Base-by-base conservation (phyloP, 1,284 basidiomycete species). In the Pisolithus thermaeus region DNA sequence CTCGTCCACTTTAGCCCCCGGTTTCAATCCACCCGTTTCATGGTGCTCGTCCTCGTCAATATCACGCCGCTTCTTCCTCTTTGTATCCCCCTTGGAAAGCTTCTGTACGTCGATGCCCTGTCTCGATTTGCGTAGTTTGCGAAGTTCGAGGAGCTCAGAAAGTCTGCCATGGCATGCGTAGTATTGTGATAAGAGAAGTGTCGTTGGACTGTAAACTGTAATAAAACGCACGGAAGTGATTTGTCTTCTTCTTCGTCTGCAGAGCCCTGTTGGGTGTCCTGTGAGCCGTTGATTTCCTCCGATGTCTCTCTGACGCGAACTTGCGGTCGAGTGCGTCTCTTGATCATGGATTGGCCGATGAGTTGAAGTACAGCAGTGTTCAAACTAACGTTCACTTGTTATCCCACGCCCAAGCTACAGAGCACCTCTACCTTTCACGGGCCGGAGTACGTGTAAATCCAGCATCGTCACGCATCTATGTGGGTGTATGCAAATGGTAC, bases 101-200 rank as follows among this genome's bases (percentile, higher is more conserved):
- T 87, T 91, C 27, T 84, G 75, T 0, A 85, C 78, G 59, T 97
- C 92, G 54, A 98, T 97, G 0, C 95, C 96, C 61, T 86, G 81
- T 45, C 87, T 78, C 8, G 81, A 70, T 58, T 83, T 84, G 43
- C 85, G 79, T 22, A 97, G 74, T 62, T 85, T 90, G 37, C 93
- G 81, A 12, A 97, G 72, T 51, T 93, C 86, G 36, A 97, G 79
- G 20, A 98, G 76, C 51, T 98, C 94, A 56, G 89, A 79, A 27
- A 97, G 63, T 49, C 85, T 88, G 48, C 51, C 28, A 12, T 3
- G 20, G 12, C n/a, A n/a, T 27, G 25, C 25, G 25, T 4, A 27
- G 14, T 14, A 25, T 46, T 18, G 3, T 20, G 25, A 35, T 22
- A 7, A 35, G 32, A 35, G 32, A 35, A 35, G 32, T 7, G 16